These are phyloP conservation scores for Ilyonectria sp. DNA, from an alignment of 2,329 filamentous ascomycete genomes.

Conservation along the genomic window DNA sequence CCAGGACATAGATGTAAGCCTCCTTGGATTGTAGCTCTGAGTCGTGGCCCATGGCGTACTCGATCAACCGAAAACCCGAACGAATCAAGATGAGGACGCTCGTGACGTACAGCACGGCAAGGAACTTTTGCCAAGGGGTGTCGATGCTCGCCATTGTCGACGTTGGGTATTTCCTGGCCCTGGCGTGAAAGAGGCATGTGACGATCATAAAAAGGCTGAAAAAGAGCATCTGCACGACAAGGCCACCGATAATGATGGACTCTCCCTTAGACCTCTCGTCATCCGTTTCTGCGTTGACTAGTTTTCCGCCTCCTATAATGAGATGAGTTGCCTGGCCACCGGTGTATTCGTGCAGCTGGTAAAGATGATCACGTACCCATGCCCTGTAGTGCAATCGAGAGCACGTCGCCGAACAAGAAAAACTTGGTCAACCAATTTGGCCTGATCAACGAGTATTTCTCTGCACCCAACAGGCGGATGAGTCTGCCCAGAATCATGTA, in stretches of 20 bases:
- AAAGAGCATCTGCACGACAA: conserved; percentile 2
- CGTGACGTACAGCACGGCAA: not conserved
- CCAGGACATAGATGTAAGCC: not conserved
- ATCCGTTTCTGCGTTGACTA: conserved; percentile 4
- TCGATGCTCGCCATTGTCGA: not conserved
- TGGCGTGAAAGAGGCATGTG: not conserved
- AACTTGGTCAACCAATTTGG: conserved; percentile 61
- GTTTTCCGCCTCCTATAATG: not conserved
- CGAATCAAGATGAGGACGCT: not conserved
- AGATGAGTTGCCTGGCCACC: not conserved
- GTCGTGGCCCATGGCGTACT: not conserved
- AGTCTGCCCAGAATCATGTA: conserved; percentile 61
- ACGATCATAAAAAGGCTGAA: conserved; percentile 4
- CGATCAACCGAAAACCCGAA: not conserved
- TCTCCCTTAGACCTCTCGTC: conserved; percentile 1
- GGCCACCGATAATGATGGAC: not conserved
- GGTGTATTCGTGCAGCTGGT: not conserved
- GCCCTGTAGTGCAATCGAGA: conserved; percentile 54
- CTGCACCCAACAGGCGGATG: conserved; percentile 52
- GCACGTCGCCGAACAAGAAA: conserved; percentile 63
- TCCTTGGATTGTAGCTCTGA: not conserved
- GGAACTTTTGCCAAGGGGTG: not conserved
- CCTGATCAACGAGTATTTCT: conserved; percentile 56
- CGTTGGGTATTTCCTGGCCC: not conserved
- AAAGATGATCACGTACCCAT: conserved; percentile 21